Base-by-base conservation (phyloP, 768 basidiomycete species). In the Rhodosporidiobolus sp. region DNA sequence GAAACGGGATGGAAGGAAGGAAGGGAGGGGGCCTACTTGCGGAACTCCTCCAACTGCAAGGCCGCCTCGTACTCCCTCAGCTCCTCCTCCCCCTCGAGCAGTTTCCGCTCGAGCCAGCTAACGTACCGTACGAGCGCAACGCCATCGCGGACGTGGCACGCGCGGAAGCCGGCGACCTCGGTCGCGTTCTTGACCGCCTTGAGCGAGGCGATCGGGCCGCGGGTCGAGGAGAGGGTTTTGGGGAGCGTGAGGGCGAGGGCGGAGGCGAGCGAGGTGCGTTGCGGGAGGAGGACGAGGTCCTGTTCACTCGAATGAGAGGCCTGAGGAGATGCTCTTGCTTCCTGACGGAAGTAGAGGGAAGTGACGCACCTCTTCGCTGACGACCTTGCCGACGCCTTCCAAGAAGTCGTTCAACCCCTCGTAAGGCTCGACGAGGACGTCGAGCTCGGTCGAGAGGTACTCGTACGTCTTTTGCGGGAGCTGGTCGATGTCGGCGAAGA, bases 91-190 rank as follows among this genome's bases (percentile, higher is more conserved):
- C 88, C 90, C 12, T 84, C 82, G 6, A 85, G 80, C 26, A 98
- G 83, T 74, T 89, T 86, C 72, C 93, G 90, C 80, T 98, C 93
- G 1, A 99, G 84, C 96, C 95, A 99, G 0, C 92, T 85, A 77
- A 97, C 97, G 82, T 98, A 99, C 22, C 78, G 32, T 55, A 83
- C 81, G 58, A 98, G 84, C 1, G 94, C 94, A 1, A 85, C 88
- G 1, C 95, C 94, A 80, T 98, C 95, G 17, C 94, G 86, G 45
- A 95, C 87, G 79, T 99, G 92, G 63, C 85, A 86, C 78, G 89
- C 87, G 24, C 94, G 85, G 85, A 97, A 97, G 0, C 95, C 95
- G 79, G 89, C 90, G 20, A 94, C 81, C 78, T 99, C 95, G 1
- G 65, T 48, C 9, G 49, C 30, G 70, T 82, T 83, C 79, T 83